Evolutionary conservation across 257 asterid species (phyloP), one percentile per base, ranked within the genome.

Genomic region (Leptodermis oblonga): DNA sequence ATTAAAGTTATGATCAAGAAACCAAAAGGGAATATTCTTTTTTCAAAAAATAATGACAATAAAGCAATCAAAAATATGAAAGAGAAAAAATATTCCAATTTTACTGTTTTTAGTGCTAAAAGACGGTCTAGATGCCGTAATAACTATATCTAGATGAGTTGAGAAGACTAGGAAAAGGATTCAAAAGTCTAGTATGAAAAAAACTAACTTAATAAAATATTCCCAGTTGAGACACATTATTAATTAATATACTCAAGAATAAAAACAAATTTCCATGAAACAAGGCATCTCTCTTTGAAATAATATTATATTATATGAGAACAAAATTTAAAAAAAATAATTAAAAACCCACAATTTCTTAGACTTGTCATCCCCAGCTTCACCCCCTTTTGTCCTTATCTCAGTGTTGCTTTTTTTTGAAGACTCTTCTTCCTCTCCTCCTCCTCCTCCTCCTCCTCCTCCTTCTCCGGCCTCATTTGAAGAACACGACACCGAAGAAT

Each of bases 381-480:
- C 86, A 76, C 82, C 70, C 68, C 43, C 78, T 71, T 71, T 71
- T 1, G 65, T 33, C 69, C 54, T 62, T 68, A 69, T 66, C 71
- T 79, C 82, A 22, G 70, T 75, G 74, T 83, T 81, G 79, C 74
- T 75, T 72, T 86, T 87, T 61, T 86, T 87, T 61, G 83, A 83
- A 56, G 85, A 83, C 65, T 82, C 93, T 62, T 83, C 97, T 41
- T 84, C 92, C 11, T 56, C 84, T n/a, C 82, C 93, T 18, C 63
- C 84, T n/a, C n/a, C n/a, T n/a, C n/a, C n/a, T n/a, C n/a, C 93
- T 62, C 82, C 97, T 41, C 83, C 92, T 14, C 53, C 84, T n/a
- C 82, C 93, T 18, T 60, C 84, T n/a, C 84, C 89, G 6, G 67
- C 84, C 48, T 86, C 97, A 37, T 84, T 86, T 7, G 95, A 90